Percentiles rank a stretch among this genome's conserved stretches.
These are phyloP conservation scores for Paratinospora sagittata DNA, from an alignment of 164 flowering plant genomes.

Conservation along the genomic window DNA sequence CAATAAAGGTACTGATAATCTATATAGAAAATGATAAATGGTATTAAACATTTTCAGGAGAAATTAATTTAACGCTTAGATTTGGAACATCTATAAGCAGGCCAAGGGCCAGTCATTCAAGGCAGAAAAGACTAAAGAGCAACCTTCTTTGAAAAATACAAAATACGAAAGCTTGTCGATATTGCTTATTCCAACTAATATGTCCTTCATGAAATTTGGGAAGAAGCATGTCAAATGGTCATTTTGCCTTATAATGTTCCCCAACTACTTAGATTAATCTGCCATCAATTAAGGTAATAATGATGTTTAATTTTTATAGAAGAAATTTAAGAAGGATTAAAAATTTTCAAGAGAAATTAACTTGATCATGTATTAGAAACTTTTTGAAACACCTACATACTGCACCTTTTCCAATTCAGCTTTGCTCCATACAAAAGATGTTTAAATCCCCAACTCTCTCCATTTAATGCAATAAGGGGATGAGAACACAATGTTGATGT, in stretches of 20 bases:
- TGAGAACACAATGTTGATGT: neutral
- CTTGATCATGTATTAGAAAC: too few species aligned
- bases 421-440: neutral
- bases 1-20: neutral
- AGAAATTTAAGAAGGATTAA: neutral
- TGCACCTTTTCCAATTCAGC: neutral
- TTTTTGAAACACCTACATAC: too few species aligned
- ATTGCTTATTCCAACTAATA: too few species aligned
- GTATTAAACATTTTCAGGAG: neutral
- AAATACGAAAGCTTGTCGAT: too few species aligned
- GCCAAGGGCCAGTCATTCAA: too few species aligned
- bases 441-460: neutral
- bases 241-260: too few species aligned
- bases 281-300: neutral
- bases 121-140: neutral
- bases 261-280: too few species aligned
- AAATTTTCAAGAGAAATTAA: neutral
- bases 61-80: neutral
- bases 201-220: too few species aligned
- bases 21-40: neutral
- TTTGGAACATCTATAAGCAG: too few species aligned
- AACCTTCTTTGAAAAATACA: neutral
- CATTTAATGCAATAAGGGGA: neutral
- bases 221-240: too few species aligned
- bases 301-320: neutral